phyloP scores from a whole-genome alignment of 345 rosid genomes.

The Bretschneidera sinensis region DNA sequence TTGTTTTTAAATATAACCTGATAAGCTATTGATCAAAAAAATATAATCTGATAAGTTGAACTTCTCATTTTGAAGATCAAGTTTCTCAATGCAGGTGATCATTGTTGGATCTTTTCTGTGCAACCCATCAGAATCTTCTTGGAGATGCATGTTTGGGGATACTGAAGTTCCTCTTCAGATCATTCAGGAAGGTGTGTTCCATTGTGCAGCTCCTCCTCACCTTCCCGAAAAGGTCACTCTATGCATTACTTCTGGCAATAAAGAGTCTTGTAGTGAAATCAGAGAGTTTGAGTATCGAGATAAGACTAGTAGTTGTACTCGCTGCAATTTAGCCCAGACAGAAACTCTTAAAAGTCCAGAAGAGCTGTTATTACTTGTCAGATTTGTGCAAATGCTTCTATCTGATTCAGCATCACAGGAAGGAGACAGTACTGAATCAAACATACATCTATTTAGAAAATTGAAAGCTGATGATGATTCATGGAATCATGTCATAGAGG shows the following conservation, averaged over 20 bases:
- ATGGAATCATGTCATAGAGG: conserved; percentile 57
- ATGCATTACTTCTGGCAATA: conserved; percentile 67
- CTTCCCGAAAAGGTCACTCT: conserved; percentile 74
- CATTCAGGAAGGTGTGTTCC: conserved; percentile 72
- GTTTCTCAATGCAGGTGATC: conserved; percentile 61
- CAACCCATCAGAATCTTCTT: conserved; percentile 61
- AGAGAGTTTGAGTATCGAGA: conserved; percentile 70
- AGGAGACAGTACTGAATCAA: conserved; percentile 28
- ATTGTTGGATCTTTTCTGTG: conserved; percentile 88
- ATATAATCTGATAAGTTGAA: not conserved
- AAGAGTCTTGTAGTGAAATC: conserved; percentile 66
- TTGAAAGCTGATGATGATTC: conserved; percentile 57
- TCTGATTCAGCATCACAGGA: conserved; percentile 36
- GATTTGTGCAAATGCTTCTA: conserved; percentile 68
- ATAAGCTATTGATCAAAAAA: too few relatives aligned
- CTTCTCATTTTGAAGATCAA: conserved; percentile 13
- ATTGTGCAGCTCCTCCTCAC: conserved; percentile 73
- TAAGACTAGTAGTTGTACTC: conserved; percentile 28
- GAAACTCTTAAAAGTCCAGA: conserved; percentile 45
- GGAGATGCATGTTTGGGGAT: conserved; percentile 95
- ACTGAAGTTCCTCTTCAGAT: conserved; percentile 71
- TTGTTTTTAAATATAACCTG: too few relatives aligned
- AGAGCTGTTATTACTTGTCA: conserved; percentile 63
- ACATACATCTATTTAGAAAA: conserved; percentile 28
- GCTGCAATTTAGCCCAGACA: conserved; percentile 25